Evolutionary conservation across 2,329 filamentous ascomycete genomes (phyloP), one percentile per base, ranked within the genome.

Genomic region (Aspergillus bombycis): DNA sequence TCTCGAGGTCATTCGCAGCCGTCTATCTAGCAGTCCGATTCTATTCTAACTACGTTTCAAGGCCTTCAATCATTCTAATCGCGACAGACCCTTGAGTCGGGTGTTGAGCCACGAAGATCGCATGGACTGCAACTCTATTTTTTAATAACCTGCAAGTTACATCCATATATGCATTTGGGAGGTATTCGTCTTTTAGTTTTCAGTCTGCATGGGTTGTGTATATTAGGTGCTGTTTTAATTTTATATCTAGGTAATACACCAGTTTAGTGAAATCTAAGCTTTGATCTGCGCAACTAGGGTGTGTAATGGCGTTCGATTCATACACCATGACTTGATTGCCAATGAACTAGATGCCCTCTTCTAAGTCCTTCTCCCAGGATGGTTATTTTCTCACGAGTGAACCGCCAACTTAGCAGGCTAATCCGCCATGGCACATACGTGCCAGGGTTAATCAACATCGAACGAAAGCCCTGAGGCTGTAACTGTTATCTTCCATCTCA

Each of bases 1-100:
- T 46, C 65, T 43, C 64, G 69, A 41, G 46, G 43, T 23, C 64
- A 63, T 56, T 61, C 64, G 28, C 67, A 68, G 50, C 57, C 64
- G 41, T 69, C 62, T 21, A 69, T 70, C 58, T 67, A 62, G 41
- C 21, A 2, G 12, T 19, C n/a, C 14, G 30, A 16, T 26, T 55
- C 21, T 28, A 19, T 58, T 54, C n/a, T 62, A 46, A 36, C 4
- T 41, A 10, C 32, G n/a, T 12, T 43, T 23, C 26, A n/a, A 57
- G 23, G 28, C 19, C 16, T 57, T 32, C 28, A 48, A 52, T 58
- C 10, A n/a, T 58, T 60, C 19, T 55, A 55, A 55, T 55, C n/a
- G 30, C 30, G 28, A 52, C 30, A 38, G 52, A 34, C 19, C 28
- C 32, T 5, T 14, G n/a, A 36, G 28, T 14, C 9, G 30, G 46